phyloP scores from a whole-genome alignment of 2,329 filamentous ascomycete genomes.

The Nannizziopsis barbatae region DNA sequence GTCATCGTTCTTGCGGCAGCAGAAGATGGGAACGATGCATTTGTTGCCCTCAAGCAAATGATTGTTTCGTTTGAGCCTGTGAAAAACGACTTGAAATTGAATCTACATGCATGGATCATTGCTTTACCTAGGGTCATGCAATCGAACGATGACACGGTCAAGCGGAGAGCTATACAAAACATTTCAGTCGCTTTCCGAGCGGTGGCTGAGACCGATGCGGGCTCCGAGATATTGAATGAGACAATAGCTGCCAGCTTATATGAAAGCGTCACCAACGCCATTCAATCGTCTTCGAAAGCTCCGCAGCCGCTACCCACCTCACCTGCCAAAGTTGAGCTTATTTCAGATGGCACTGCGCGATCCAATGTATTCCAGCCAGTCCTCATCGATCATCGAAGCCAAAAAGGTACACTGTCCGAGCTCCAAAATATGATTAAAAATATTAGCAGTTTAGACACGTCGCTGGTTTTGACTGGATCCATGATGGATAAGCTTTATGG shows the following conservation, averaged over 20 bases:
- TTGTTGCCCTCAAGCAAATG: constrained; percentile 46
- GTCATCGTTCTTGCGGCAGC: constrained; percentile 56
- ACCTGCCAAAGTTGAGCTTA: constrained; percentile 19
- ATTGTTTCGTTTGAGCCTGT: constrained; percentile 52
- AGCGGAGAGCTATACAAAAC: constrained; percentile 60
- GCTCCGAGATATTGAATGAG: constrained; percentile 56
- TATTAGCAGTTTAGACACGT: constrained; percentile 37
- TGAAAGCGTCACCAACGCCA: constrained; percentile 54
- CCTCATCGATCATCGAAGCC: constrained; percentile 53
- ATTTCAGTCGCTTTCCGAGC: constrained; percentile 63
- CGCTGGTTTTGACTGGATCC: constrained; percentile 46
- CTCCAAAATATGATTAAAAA: constrained; percentile 51
- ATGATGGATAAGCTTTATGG: constrained; percentile 55
- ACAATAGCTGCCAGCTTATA: constrained; percentile 57
- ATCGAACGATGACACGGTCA: constrained; percentile 66
- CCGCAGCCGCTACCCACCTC: constrained; percentile 23
- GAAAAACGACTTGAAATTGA: constrained; percentile 52
- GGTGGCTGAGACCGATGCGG: constrained; percentile 51
- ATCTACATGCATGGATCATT: constrained; percentile 68
- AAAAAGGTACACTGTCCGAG: constrained; percentile 51
- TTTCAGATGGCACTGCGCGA: constrained; percentile 16
- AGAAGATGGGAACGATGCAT: constrained; percentile 33
- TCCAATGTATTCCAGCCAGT: constrained; percentile 47
- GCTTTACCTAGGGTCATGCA: constrained; percentile 76
- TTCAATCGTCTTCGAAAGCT: constrained; percentile 27